A percentile compares a stretch with the other conserved stretches of the same genome.
These are phyloP conservation scores for Trametes polyzona DNA, from an alignment of 1,284 basidiomycete genomes.

Conservation along the genomic window DNA sequence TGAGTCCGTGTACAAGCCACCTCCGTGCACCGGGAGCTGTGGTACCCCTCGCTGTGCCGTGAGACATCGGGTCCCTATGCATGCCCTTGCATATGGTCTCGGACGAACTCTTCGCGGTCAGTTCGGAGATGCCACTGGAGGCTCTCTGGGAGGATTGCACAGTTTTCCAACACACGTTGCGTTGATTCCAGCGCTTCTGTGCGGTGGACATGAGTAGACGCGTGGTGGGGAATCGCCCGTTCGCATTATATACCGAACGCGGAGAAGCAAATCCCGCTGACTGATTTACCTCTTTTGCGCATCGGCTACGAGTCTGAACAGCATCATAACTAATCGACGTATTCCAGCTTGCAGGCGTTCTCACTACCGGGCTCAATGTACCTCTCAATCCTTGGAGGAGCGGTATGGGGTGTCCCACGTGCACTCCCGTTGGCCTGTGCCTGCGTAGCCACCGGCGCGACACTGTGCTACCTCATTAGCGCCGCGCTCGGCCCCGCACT, in stretches of 20 bases:
- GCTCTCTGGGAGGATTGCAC: background rate
- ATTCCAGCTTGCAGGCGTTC: conserved; percentile 88
- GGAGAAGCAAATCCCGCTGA: background rate
- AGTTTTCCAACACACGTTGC: background rate
- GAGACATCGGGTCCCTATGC: too few species aligned
- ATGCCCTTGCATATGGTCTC: too few species aligned
- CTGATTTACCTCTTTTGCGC: background rate
- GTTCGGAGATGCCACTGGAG: too few species aligned
- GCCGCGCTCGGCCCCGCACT: conserved; percentile 89
- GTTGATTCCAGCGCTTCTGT: background rate
- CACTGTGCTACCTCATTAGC: conserved; percentile 93
- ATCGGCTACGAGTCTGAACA: conserved; percentile 9
- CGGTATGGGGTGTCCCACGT: conserved; percentile 91
- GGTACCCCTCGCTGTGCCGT: too few species aligned
- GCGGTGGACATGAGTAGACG: background rate
- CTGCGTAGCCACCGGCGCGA: conserved; percentile 90
- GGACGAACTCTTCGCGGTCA: too few species aligned
- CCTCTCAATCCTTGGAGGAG: conserved; percentile 94
- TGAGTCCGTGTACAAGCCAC: too few species aligned
- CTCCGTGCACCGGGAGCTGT: too few species aligned
- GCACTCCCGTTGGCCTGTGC: conserved; percentile 92
- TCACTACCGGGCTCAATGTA: conserved; percentile 98
- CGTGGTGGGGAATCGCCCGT: background rate
- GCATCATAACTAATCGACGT: too few species aligned
- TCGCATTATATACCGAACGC: background rate